Evolutionary conservation across 257 asterid genomes (phyloP).

Genomic region (Linderniella brevidens): DNA sequence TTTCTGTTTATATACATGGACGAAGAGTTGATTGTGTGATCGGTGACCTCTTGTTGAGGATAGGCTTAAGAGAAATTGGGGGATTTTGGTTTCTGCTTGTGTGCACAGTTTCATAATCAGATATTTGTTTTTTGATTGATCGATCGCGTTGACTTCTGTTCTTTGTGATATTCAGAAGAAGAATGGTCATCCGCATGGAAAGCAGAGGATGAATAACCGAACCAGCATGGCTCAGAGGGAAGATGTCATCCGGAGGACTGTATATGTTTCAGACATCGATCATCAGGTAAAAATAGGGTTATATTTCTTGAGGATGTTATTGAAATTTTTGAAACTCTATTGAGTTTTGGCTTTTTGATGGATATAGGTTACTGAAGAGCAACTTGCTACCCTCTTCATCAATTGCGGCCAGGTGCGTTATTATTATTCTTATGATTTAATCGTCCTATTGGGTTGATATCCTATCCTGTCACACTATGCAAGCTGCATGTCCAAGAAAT

Average conservation of each 20-base stretch:
- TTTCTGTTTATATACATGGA: not conserved
- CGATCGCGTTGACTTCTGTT: constrained; percentile 10
- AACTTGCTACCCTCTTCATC: constrained; percentile 46
- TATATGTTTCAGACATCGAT: constrained; percentile 61
- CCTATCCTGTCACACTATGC: too few species aligned
- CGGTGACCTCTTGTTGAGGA: too few species aligned
- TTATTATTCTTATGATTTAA: too few species aligned
- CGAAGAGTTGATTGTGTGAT: too few species aligned
- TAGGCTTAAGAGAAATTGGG: too few species aligned
- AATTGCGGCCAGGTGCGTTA: constrained; percentile 46
- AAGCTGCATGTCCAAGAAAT: too few species aligned
- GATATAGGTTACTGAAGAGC: constrained; percentile 57
- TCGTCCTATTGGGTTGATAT: too few species aligned
- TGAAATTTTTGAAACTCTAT: constrained; percentile 1
- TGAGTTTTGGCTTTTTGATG: not conserved
- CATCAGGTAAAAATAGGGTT: too few species aligned
- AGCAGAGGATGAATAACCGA: constrained; percentile 36
- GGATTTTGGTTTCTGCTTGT: too few species aligned
- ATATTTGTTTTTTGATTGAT: not conserved
- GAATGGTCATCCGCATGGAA: constrained; percentile 39
- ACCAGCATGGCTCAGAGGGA: constrained; percentile 59
- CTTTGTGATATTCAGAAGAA: constrained; percentile 18
- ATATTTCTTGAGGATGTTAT: constrained; percentile 34
- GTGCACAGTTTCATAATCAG: too few species aligned
- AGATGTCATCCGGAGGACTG: constrained; percentile 61